Percentiles rank a stretch among this genome's conserved stretches.
phyloP scores from a whole-genome alignment of 2,329 filamentous ascomycete genomes.

The Diatrype stigma region DNA sequence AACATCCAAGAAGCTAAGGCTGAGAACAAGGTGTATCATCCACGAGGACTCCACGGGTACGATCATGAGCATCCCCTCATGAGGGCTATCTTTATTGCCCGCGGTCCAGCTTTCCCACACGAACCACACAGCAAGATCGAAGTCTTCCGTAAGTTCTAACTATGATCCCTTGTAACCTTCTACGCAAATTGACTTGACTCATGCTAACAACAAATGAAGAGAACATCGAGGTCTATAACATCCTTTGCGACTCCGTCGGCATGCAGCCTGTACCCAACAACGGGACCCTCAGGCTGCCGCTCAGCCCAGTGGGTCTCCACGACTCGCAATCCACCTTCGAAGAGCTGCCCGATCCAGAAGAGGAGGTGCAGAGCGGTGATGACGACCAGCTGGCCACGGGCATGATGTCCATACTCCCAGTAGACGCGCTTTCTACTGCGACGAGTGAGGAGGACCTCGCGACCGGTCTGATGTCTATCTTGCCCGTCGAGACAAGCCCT shows the following conservation, averaged over 20 bases:
- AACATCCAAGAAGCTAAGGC: constrained; percentile 64
- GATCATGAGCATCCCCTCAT: constrained; percentile 93
- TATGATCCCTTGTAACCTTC: neutral
- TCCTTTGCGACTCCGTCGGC: constrained; percentile 82
- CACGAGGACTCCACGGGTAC: constrained; percentile 86
- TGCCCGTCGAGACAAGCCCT: constrained; percentile 11
- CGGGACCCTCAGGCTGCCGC: constrained; percentile 72
- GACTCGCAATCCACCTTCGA: constrained; percentile 30
- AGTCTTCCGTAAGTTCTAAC: constrained; percentile 80
- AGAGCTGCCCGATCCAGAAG: constrained; percentile 20
- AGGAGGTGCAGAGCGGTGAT: constrained; percentile 10
- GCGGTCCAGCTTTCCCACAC: constrained; percentile 89
- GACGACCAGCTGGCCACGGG: constrained; percentile 2
- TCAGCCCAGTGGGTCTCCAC: constrained; percentile 61
- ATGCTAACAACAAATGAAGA: constrained; percentile 48
- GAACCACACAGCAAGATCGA: constrained; percentile 73
- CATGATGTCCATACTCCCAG: neutral
- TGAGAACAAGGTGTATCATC: constrained; percentile 67
- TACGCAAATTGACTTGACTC: neutral
- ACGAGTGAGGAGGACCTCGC: neutral
- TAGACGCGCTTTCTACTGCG: neutral
- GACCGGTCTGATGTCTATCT: constrained; percentile 12
- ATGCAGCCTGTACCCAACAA: constrained; percentile 76
- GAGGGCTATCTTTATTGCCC: constrained; percentile 90
- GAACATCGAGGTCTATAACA: constrained; percentile 93